Evolutionary conservation across 257 asterid genomes (phyloP).

Genomic region (Apocynum venetum): DNA sequence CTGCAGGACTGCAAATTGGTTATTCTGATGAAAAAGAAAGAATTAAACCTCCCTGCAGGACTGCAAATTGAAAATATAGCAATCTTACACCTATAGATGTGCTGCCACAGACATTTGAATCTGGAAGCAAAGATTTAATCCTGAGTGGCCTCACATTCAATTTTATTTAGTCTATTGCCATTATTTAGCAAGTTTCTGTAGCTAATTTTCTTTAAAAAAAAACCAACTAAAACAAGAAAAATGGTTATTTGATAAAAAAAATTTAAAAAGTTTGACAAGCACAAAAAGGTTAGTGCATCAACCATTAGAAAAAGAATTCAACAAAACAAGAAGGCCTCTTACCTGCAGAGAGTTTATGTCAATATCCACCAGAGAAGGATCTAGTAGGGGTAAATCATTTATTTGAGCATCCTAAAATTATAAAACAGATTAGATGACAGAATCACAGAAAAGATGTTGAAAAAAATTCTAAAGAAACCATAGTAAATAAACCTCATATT

Average conservation of each 20-base stretch:
- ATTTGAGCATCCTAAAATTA: constrained; percentile 50
- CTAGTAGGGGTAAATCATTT: constrained; percentile 55
- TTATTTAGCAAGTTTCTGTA: neutral
- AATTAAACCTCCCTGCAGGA: neutral
- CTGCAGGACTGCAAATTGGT: neutral
- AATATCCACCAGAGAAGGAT: constrained; percentile 51
- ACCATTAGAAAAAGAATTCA: neutral
- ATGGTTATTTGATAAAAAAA: neutral
- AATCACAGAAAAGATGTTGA: neutral
- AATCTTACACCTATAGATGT: neutral
- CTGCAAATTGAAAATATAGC: neutral
- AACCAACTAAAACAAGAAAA: neutral
- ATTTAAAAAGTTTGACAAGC: neutral
- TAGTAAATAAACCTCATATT: constrained; percentile 52
- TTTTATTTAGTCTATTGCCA: neutral
- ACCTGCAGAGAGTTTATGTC: constrained; percentile 84
- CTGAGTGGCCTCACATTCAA: neutral
- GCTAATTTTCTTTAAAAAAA: too few relatives aligned
- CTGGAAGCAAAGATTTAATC: neutral
- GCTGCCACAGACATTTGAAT: neutral
- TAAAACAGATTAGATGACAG: constrained; percentile 16
- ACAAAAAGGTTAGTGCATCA: neutral
- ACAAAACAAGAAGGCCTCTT: constrained; percentile 23
- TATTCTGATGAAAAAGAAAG: neutral
- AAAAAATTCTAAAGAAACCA: neutral